These are phyloP conservation scores for Xylariaceae sp. DNA, from an alignment of 2,329 filamentous ascomycete species.

Conservation along the genomic window DNA sequence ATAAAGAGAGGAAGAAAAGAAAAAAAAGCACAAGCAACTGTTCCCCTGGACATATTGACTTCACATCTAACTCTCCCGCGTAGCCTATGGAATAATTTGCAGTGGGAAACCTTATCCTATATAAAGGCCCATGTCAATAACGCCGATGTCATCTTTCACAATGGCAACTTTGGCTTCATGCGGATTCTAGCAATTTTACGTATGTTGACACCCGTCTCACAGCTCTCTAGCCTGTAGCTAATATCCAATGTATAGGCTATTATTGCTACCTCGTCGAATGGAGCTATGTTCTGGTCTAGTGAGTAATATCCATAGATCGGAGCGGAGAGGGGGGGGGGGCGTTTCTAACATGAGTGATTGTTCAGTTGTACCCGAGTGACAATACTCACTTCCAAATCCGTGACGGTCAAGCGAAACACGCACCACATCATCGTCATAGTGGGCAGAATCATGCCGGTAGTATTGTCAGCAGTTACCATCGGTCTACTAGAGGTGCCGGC, in stretches of 20 bases:
- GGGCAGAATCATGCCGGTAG: slow-evolving; percentile 16
- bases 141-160: slow-evolving; percentile 25
- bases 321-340: not conserved
- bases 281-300: slow-evolving; percentile 18
- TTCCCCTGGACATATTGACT: too few species aligned
- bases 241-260: slow-evolving; percentile 11
- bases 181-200: slow-evolving; percentile 20
- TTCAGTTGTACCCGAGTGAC: slow-evolving; percentile 19
- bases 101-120: slow-evolving; percentile 22
- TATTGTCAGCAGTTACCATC: slow-evolving; percentile 19
- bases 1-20: too few species aligned
- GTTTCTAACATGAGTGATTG: slow-evolving; percentile 1
- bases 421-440: slow-evolving; percentile 10
- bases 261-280: slow-evolving; percentile 25
- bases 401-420: slow-evolving; percentile 6
- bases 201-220: slow-evolving; percentile 8
- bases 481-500: slow-evolving; percentile 20
- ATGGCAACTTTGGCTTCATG: slow-evolving; percentile 26
- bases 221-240: not conserved
- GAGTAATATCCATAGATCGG: not conserved
- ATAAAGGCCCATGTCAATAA: slow-evolving; percentile 24
- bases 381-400: slow-evolving; percentile 17
- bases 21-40: too few species aligned
- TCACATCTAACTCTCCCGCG: too few species aligned
- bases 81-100: slow-evolving; percentile 20